A percentile compares a stretch with the other conserved stretches of the same genome.
These are phyloP conservation scores for Termitomyces sp. DNA, from an alignment of 768 basidiomycete genomes.

Conservation along the genomic window DNA sequence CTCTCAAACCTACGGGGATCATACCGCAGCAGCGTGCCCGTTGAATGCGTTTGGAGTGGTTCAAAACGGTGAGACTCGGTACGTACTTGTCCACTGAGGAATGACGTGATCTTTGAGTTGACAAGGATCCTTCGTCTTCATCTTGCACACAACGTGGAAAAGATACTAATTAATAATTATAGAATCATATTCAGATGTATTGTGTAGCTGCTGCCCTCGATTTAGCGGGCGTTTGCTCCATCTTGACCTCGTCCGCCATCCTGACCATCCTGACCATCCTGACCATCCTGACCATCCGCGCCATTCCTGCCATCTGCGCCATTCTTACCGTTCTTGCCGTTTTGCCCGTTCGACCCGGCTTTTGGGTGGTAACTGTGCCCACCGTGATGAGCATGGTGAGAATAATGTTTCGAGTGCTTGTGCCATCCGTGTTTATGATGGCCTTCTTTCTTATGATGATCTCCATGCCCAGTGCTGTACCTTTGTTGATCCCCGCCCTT, in stretches of 20 bases:
- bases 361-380: not conserved
- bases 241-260: constrained; percentile 1
- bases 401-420: not conserved
- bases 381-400: not conserved
- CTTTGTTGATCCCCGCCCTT: not conserved
- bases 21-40: no score
- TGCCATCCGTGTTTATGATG: not conserved
- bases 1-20: no score
- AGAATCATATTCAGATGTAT: not conserved
- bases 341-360: not conserved
- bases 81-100: no score
- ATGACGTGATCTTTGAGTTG: no score
- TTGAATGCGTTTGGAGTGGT: no score
- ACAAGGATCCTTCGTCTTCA: no score
- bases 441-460: constrained; percentile 1
- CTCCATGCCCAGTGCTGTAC: not conserved
- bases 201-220: not conserved
- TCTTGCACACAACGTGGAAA: not conserved
- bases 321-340: not conserved
- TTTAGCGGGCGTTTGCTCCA: not conserved
- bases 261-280: not conserved
- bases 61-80: no score
- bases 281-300: not conserved
- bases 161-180: not conserved
- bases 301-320: not conserved